Conservation (phyloP, 148 eudicot species). For the Simmondsia chinensis region DNA sequence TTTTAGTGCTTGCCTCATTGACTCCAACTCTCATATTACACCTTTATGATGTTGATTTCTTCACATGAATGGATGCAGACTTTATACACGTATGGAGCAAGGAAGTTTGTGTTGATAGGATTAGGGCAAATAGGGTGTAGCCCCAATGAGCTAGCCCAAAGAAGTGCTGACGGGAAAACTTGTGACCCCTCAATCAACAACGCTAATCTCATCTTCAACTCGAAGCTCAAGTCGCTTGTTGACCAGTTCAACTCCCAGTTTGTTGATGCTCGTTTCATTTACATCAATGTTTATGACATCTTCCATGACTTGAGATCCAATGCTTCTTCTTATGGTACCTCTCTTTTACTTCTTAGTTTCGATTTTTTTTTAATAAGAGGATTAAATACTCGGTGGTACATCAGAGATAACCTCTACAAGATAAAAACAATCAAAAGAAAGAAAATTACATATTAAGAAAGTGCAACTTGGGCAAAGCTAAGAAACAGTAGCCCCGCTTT, state of each 20-base stretch:
- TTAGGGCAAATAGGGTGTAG: conserved; percentile 60
- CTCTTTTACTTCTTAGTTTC: neutral
- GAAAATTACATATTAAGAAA: too few species aligned
- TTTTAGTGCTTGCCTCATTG: neutral
- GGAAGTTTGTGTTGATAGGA: conserved; percentile 37
- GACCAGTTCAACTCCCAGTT: conserved; percentile 26
- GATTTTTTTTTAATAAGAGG: too few species aligned
- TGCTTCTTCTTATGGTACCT: conserved; percentile 24
- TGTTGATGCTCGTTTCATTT: conserved; percentile 25
- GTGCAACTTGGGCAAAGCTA: too few species aligned
- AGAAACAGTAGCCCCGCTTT: too few species aligned
- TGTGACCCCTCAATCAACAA: conserved; percentile 34
- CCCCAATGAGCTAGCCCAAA: conserved; percentile 66
- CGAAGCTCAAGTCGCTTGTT: conserved; percentile 25
- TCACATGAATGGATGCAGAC: conserved; percentile 14
- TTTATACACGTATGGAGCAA: conserved; percentile 52
- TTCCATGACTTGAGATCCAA: conserved; percentile 21
- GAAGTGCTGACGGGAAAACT: conserved; percentile 58
- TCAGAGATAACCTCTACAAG: too few species aligned
- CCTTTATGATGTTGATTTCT: neutral
- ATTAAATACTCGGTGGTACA: too few species aligned
- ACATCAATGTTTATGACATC: conserved; percentile 39
- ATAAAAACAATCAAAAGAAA: too few species aligned
- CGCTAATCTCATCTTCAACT: conserved; percentile 35
- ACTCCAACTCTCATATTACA: neutral